Evolutionary conservation across 768 basidiomycete genomes (phyloP).

Genomic region (Xerocomus potaroensis): DNA sequence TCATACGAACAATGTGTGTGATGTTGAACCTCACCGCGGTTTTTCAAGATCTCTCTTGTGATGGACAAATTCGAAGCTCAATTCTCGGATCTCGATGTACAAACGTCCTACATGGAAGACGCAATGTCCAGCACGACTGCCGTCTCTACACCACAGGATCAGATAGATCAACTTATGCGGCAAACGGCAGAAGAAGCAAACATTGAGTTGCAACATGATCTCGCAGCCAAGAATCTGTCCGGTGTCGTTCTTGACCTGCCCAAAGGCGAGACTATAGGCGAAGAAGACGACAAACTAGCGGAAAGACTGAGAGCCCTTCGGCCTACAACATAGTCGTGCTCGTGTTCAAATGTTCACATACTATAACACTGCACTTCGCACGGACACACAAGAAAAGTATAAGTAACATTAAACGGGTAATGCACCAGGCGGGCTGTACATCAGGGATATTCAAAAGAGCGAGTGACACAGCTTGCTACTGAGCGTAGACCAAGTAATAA

Average conservation of each 20-base stretch:
- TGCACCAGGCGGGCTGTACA: constrained; percentile 6
- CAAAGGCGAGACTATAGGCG: constrained; percentile 51
- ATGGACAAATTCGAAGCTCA: constrained; percentile 99
- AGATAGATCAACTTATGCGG: constrained; percentile 86
- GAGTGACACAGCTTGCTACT: constrained; percentile 13
- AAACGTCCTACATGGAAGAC: constrained; percentile 97
- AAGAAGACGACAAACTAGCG: constrained; percentile 80
- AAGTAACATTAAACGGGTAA: constrained; percentile 9
- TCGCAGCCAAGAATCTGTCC: constrained; percentile 60
- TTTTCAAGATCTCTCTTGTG: constrained; percentile 87
- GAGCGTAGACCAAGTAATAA: constrained; percentile 17
- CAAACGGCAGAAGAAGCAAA: constrained; percentile 97
- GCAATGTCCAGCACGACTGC: constrained; percentile 93
- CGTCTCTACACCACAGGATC: constrained; percentile 92
- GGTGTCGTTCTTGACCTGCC: constrained; percentile 53
- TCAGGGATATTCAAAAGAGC: constrained; percentile 4
- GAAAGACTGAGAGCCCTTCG: constrained; percentile 85
- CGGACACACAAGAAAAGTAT: not conserved
- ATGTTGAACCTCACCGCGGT: too few species aligned
- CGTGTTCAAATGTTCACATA: not conserved
- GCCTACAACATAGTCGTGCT: constrained; percentile 52
- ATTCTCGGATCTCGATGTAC: constrained; percentile 95
- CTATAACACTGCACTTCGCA: too few species aligned
- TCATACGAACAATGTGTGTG: constrained; percentile 2
- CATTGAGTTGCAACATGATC: constrained; percentile 90